Percentiles rank a stretch among this genome's conserved stretches.
Conservation (phyloP, 257 asterid species). For the Solanum appendiculatum region DNA sequence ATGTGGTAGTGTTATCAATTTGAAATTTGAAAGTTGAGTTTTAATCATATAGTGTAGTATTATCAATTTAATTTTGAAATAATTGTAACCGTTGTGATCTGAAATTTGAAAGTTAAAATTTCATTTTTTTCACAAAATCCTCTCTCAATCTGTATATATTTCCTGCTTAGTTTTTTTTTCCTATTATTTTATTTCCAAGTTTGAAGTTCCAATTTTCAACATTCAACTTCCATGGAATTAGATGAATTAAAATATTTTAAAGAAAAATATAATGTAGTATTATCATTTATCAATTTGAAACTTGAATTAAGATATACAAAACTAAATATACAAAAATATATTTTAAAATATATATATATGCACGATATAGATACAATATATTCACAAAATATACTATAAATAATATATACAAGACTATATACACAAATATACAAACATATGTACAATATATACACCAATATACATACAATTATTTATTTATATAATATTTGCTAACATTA, state of each 20-base stretch:
- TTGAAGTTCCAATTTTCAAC: background rate
- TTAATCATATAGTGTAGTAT: no score
- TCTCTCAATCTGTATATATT: background rate
- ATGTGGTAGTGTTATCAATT: background rate
- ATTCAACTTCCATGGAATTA: background rate
- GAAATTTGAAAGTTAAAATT: no score
- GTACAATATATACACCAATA: no score
- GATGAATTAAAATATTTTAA: background rate
- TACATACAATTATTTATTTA: background rate
- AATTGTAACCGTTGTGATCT: background rate
- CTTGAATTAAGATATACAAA: background rate
- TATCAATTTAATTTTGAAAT: background rate
- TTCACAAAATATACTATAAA: background rate
- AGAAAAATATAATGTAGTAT: background rate
- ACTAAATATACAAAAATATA: no score
- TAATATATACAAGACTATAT: background rate
- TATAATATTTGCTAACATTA: background rate
- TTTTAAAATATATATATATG: background rate
- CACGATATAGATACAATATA: background rate
- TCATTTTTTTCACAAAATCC: background rate
- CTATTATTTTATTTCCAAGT: background rate
- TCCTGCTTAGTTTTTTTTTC: background rate
- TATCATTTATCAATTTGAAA: background rate
- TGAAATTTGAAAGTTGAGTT: no score
- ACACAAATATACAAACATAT: background rate